Evolutionary conservation across 495 filamentous ascomycete genomes (phyloP).

Genomic region (Penicillium paxilli): DNA sequence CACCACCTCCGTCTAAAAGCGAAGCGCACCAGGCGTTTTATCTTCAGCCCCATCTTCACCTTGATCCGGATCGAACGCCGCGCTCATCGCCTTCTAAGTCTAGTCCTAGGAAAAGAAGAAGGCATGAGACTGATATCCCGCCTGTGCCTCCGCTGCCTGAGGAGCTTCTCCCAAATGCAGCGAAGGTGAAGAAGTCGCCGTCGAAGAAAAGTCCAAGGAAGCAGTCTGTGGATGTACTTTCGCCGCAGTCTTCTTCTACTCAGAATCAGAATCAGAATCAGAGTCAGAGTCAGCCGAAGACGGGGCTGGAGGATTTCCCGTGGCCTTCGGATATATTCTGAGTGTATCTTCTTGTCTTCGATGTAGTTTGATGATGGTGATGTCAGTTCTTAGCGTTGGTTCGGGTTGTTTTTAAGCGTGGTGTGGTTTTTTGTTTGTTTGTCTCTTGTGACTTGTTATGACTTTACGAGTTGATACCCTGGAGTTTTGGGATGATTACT

Average conservation of each 20-base stretch:
- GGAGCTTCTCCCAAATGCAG: slow-evolving; percentile 36
- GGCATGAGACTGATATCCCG: slow-evolving; percentile 37
- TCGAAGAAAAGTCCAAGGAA: slow-evolving; percentile 16
- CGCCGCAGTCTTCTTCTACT: slow-evolving; percentile 3
- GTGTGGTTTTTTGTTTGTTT: not conserved
- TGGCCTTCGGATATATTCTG: slow-evolving; percentile 54
- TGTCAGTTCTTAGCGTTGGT: too few relatives aligned
- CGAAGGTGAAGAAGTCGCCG: slow-evolving; percentile 35
- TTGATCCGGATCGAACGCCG: slow-evolving; percentile 23
- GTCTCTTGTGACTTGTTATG: slow-evolving; percentile 11
- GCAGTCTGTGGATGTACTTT: slow-evolving; percentile 2
- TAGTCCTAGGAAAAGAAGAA: slow-evolving; percentile 19
- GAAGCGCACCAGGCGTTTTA: slow-evolving; percentile 24
- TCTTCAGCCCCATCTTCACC: slow-evolving; percentile 20
- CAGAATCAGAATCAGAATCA: too few relatives aligned
- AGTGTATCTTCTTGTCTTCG: not conserved
- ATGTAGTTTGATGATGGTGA: not conserved
- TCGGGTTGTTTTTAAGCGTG: not conserved
- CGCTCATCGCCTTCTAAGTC: slow-evolving; percentile 16
- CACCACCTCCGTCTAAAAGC: slow-evolving; percentile 17
- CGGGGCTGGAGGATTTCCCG: slow-evolving; percentile 30
- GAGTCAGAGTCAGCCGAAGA: too few relatives aligned
- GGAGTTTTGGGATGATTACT: slow-evolving; percentile 3
- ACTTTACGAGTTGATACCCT: slow-evolving; percentile 24
- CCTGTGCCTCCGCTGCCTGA: slow-evolving; percentile 47